Percentiles rank a stretch among this genome's conserved stretches.
These are phyloP conservation scores for Leccinum truebloodii DNA, from an alignment of 768 basidiomycete species.

Conservation along the genomic window DNA sequence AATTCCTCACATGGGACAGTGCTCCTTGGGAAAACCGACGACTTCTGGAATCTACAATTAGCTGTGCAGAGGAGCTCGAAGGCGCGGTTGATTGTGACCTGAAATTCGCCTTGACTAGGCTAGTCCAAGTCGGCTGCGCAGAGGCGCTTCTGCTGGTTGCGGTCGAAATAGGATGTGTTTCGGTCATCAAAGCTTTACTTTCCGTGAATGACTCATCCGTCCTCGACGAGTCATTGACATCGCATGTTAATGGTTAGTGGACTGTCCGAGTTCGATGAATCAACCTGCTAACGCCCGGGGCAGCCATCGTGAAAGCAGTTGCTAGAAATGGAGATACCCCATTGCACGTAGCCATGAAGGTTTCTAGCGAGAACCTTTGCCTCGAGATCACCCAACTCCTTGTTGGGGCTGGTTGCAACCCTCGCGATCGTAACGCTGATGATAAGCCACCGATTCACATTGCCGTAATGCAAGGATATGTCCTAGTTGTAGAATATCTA, in stretches of 20 bases:
- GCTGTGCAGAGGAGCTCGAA: neutral
- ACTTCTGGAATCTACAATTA: neutral
- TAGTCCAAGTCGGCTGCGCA: constrained; percentile 1
- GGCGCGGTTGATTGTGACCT: neutral
- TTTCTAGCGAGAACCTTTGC: neutral
- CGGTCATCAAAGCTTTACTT: neutral
- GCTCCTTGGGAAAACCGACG: neutral
- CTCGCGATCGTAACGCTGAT: neutral
- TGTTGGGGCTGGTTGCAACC: neutral
- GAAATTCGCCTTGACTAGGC: neutral
- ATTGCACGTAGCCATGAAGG: neutral
- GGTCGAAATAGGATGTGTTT: constrained; percentile 6
- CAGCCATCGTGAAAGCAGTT: too few species aligned
- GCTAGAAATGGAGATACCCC: neutral
- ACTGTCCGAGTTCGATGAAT: neutral
- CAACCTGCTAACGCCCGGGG: too few species aligned
- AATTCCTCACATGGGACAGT: neutral
- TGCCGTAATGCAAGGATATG: neutral
- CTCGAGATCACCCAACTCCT: neutral
- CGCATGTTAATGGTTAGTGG: too few species aligned
- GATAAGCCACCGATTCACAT: neutral
- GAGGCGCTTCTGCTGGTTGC: constrained; percentile 9
- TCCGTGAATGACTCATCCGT: neutral
- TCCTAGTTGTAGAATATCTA: neutral
- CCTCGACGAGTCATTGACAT: neutral